Conservation (phyloP, 208 protist species). For the Wallacemonas collosoma region DNA sequence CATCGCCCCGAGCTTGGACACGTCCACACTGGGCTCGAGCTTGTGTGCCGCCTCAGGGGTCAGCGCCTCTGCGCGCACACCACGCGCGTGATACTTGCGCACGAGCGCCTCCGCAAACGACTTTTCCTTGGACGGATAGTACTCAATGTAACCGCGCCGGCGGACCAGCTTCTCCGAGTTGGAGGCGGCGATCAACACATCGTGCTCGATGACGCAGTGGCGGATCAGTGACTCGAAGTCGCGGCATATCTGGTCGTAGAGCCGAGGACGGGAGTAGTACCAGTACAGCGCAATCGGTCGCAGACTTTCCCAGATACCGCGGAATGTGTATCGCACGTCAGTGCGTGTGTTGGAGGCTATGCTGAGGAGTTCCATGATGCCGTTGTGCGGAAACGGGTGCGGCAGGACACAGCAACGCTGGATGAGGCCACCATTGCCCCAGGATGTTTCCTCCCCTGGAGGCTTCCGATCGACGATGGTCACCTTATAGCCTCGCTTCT, state of each 20-base stretch:
- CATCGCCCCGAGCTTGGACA: conserved; percentile 15
- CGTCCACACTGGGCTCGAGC: conserved; percentile 20
- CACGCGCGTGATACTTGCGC: conserved; percentile 2
- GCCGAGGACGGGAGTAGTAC: conserved; percentile 24
- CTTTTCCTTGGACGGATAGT: conserved; percentile 10
- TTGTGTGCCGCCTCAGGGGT: conserved; percentile 7
- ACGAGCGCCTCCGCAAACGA: conserved; percentile 8
- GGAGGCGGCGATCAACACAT: conserved; percentile 17
- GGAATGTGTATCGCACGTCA: conserved; percentile 24
- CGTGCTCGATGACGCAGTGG: conserved; percentile 23
- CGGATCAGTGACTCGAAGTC: conserved; percentile 24
- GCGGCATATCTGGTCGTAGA: conserved; percentile 9
- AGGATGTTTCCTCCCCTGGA: conserved; percentile 27
- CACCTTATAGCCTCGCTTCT: conserved; percentile 23
- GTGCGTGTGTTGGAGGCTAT: conserved; percentile 24
- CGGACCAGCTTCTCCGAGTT: conserved; percentile 24
- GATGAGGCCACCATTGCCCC: conserved; percentile 30
- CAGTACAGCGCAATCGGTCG: conserved; percentile 26
- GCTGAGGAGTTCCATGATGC: conserved; percentile 16
- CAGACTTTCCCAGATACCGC: conserved; percentile 18
- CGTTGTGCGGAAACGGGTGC: conserved; percentile 21
- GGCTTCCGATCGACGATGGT: conserved; percentile 25
- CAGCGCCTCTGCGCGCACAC: conserved; percentile 13
- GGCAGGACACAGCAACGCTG: conserved; percentile 22
- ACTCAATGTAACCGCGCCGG: conserved; percentile 25